Evolutionary conservation across 768 basidiomycete species (phyloP).

Genomic region (Coprinopsis cinerea): DNA sequence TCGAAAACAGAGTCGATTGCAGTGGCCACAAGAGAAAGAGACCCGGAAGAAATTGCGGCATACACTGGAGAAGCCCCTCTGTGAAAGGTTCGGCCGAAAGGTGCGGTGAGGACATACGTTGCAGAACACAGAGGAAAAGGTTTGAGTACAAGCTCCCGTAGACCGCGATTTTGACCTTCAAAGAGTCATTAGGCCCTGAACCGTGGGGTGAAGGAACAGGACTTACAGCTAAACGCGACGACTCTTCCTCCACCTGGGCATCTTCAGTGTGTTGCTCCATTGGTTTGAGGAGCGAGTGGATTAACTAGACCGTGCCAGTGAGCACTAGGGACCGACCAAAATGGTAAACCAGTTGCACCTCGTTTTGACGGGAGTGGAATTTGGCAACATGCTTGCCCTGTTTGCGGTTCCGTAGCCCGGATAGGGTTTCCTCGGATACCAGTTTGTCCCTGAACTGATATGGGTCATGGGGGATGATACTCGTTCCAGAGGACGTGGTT

Average conservation of each 20-base stretch:
- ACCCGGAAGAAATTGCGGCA: conserved; percentile 79
- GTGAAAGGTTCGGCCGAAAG: neutral
- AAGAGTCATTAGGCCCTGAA: neutral
- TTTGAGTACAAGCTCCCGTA: conserved; percentile 81
- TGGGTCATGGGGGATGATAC: conserved; percentile 45
- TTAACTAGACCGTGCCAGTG: conserved; percentile 49
- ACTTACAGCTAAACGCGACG: conserved; percentile 60
- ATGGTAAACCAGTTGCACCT: too few species aligned
- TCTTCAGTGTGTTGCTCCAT: conserved; percentile 87
- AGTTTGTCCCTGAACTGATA: conserved; percentile 58
- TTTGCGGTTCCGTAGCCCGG: conserved; percentile 52
- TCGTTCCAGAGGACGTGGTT: conserved; percentile 19
- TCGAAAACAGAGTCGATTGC: conserved; percentile 86
- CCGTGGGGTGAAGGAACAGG: neutral
- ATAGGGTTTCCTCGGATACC: conserved; percentile 57
- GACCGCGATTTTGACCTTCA: conserved; percentile 82
- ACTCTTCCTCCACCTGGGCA: conserved; percentile 64
- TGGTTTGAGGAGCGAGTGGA: conserved; percentile 80
- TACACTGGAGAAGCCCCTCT: conserved; percentile 55
- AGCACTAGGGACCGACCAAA: too few species aligned
- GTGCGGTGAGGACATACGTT: conserved; percentile 40
- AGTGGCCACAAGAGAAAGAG: conserved; percentile 84
- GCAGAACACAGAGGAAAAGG: conserved; percentile 61
- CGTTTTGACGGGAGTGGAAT: conserved; percentile 70
- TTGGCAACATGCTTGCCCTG: conserved; percentile 57